Percentiles rank a stretch among this genome's conserved stretches.
These are phyloP conservation scores for Halenospora varia DNA, from an alignment of 495 filamentous ascomycete genomes.

Conservation along the genomic window DNA sequence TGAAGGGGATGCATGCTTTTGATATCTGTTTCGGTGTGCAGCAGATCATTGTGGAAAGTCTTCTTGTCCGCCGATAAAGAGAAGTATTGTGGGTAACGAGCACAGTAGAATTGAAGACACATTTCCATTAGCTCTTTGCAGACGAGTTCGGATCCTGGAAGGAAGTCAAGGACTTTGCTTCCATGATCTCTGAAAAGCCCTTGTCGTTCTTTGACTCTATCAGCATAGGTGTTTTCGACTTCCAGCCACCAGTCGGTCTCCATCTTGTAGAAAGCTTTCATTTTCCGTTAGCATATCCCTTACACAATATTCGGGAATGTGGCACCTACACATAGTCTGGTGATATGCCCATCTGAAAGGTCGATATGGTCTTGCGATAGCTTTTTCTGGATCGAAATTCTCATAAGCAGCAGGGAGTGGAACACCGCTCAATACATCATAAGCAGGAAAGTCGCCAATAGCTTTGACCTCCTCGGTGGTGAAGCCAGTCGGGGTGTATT, in stretches of 20 bases:
- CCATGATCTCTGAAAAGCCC: slow-evolving; percentile 63
- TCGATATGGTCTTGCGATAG: slow-evolving; percentile 65
- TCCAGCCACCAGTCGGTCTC: slow-evolving; percentile 92
- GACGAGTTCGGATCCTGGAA: slow-evolving; percentile 76
- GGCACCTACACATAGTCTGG: slow-evolving; percentile 92
- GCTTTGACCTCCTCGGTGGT: slow-evolving; percentile 67
- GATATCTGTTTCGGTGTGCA: slow-evolving; percentile 60
- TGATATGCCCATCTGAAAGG: slow-evolving; percentile 88
- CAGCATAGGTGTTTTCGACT: slow-evolving; percentile 70
- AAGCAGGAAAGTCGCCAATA: slow-evolving; percentile 81
- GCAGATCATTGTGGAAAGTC: slow-evolving; percentile 67
- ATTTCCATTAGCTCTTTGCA: slow-evolving; percentile 93
- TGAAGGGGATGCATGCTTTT: slow-evolving; percentile 62
- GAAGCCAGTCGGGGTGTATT: slow-evolving; percentile 40
- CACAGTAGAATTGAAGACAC: slow-evolving; percentile 71
- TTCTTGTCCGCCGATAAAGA: slow-evolving; percentile 53
- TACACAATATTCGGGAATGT: not conserved
- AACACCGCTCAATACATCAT: slow-evolving; percentile 73
- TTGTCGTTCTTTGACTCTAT: slow-evolving; percentile 68
- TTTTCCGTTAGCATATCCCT: slow-evolving; percentile 1
- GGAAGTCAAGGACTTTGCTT: slow-evolving; percentile 56
- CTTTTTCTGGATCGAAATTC: slow-evolving; percentile 59
- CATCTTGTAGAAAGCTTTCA: slow-evolving; percentile 68
- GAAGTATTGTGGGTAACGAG: slow-evolving; percentile 80
- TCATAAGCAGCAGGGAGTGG: slow-evolving; percentile 67